Evolutionary conservation across 371 early-diverging fungal genomes (phyloP).

Genomic region (Batkoa obscura): DNA sequence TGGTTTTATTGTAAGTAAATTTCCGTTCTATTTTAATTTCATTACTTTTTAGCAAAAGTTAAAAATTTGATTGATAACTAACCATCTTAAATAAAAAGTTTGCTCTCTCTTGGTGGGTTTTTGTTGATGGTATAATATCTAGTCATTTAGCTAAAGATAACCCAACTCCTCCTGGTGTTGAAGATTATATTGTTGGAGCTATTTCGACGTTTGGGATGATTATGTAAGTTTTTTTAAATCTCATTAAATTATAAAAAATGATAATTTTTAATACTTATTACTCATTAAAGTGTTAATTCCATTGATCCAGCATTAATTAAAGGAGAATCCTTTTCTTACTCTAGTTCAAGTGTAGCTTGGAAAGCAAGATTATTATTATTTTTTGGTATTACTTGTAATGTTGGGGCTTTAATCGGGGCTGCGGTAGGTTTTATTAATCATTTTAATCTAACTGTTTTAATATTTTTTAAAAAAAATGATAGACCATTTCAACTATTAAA

Average conservation of each 20-base stretch:
- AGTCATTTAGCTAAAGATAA: neutral
- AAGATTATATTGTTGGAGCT: constrained; percentile 5
- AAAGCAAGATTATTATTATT: constrained; percentile 5
- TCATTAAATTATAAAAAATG: no score
- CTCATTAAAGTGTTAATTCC: constrained; percentile 3
- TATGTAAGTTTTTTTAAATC: neutral
- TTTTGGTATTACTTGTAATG: constrained; percentile 5
- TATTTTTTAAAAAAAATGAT: neutral
- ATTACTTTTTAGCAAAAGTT: neutral
- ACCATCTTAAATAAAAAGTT: neutral
- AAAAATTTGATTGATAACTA: no score
- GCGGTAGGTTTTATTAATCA: neutral
- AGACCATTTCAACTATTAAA: constrained; percentile 4
- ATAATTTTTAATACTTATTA: neutral
- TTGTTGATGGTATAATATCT: constrained; percentile 4
- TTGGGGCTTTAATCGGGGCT: constrained; percentile 4
- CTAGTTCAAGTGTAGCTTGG: constrained; percentile 4
- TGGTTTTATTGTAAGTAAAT: constrained; percentile 1
- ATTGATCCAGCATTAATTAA: constrained; percentile 1
- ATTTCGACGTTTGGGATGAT: constrained; percentile 5
- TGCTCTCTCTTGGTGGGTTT: constrained; percentile 7
- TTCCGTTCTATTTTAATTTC: neutral
- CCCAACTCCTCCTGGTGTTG: neutral
- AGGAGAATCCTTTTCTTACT: constrained; percentile 5
- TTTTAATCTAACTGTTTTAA: neutral